Conservation (phyloP, 176 grass and related monocot genomes). For the Oryza glumipatula region DNA sequence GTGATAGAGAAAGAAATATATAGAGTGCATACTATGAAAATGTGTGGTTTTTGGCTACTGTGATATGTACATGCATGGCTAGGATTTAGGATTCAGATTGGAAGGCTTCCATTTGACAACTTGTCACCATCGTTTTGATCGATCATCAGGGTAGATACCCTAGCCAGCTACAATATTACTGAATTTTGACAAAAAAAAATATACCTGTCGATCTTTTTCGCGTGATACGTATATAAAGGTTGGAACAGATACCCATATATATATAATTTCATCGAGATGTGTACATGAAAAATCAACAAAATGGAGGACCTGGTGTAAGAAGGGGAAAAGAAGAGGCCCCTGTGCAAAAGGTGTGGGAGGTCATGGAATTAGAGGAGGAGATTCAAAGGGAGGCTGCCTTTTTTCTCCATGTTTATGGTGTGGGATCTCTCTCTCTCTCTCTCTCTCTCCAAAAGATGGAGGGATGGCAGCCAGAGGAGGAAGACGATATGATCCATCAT, state of each 20-base stretch:
- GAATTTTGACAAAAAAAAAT: slow-evolving; percentile 30
- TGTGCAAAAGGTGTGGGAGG: slow-evolving; percentile 13
- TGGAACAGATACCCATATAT: background rate
- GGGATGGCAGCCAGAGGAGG: background rate
- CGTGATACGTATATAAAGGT: background rate
- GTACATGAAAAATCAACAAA: slow-evolving; percentile 16
- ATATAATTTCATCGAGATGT: background rate
- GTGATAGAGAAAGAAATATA: background rate
- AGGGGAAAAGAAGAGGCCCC: slow-evolving; percentile 34
- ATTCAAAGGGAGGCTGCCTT: slow-evolving; percentile 43
- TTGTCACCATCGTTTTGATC: slow-evolving; percentile 32
- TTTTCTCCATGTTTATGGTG: slow-evolving; percentile 3
- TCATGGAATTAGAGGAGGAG: slow-evolving; percentile 42
- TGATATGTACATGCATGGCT: slow-evolving; percentile 25
- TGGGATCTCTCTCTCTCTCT: background rate
- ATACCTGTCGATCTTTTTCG: slow-evolving; percentile 4
- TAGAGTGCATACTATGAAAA: background rate
- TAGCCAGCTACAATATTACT: slow-evolving; percentile 2
- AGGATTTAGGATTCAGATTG: slow-evolving; percentile 33
- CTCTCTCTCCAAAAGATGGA: background rate
- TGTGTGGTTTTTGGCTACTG: background rate
- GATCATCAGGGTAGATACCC: slow-evolving; percentile 25
- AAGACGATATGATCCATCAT: slow-evolving; percentile 15
- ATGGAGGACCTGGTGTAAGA: slow-evolving; percentile 31
- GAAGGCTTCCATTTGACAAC: slow-evolving; percentile 36